phyloP scores from a whole-genome alignment of 345 rosid genomes.

The Carallia pectinifolia region DNA sequence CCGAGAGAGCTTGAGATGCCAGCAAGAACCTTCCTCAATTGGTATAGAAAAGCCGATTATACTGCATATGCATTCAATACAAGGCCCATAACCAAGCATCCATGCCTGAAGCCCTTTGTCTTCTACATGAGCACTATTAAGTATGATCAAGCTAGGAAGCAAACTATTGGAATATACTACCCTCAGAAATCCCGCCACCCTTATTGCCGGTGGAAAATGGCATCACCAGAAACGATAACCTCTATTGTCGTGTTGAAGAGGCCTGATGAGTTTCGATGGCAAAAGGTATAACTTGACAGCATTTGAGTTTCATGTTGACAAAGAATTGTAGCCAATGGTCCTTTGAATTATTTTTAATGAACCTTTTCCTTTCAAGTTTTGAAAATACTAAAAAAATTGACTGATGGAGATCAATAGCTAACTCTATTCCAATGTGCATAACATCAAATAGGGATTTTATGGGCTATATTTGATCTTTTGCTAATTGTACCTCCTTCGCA shows the following conservation, averaged over 20 bases:
- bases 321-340: neutral
- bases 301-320: neutral
- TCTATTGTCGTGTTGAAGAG: conserved; percentile 60
- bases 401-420: too few relatives aligned
- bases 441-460: too few relatives aligned
- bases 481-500: conserved; percentile 30
- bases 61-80: conserved; percentile 80
- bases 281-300: conserved; percentile 40
- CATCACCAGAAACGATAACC: conserved; percentile 53
- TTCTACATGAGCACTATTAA: conserved; percentile 55
- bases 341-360: neutral
- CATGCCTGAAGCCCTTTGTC: conserved; percentile 65
- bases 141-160: conserved; percentile 49
- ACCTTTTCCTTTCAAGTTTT: too few relatives aligned
- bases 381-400: too few relatives aligned
- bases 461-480: neutral
- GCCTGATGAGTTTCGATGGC: conserved; percentile 67
- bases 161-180: conserved; percentile 53
- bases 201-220: conserved; percentile 62
- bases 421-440: too few relatives aligned
- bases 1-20: conserved; percentile 92
- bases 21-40: conserved; percentile 75
- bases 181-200: conserved; percentile 41
- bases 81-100: conserved; percentile 72
- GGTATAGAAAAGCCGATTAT: conserved; percentile 73